Conservation (phyloP, 257 asterid genomes). For the Ophiorrhiza pumila region DNA sequence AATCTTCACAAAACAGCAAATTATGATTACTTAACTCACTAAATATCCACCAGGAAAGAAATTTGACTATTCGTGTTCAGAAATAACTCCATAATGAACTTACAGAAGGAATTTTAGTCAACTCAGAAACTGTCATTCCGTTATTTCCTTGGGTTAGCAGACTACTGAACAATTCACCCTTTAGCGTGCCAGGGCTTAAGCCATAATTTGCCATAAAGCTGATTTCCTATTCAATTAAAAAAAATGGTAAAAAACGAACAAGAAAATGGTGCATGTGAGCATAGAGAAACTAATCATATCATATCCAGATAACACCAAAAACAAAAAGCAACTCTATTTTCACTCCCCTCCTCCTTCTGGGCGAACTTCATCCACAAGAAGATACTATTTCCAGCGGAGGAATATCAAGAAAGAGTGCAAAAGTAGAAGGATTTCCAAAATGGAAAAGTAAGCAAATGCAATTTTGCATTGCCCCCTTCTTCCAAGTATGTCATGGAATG, state of each 20-base stretch:
- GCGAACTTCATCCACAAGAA: background rate
- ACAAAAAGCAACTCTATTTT: background rate
- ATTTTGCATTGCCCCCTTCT: background rate
- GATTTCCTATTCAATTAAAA: constrained; percentile 51
- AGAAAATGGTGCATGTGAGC: background rate
- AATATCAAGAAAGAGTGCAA: background rate
- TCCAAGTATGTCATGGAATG: background rate
- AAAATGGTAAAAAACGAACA: no score
- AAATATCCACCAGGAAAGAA: constrained; percentile 14
- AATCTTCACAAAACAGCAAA: constrained; percentile 50
- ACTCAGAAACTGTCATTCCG: constrained; percentile 77
- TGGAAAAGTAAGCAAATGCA: background rate
- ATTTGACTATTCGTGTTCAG: background rate
- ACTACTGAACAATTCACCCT: constrained; percentile 75
- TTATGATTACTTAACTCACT: constrained; percentile 16
- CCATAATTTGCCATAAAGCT: constrained; percentile 76
- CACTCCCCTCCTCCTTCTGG: background rate
- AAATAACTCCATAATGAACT: constrained; percentile 30
- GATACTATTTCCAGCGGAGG: background rate
- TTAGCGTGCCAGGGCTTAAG: constrained; percentile 73
- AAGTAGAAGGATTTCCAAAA: background rate
- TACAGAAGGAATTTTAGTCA: constrained; percentile 73
- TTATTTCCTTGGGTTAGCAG: constrained; percentile 62
- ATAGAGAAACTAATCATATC: background rate
- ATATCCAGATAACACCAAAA: background rate